These are phyloP conservation scores for Picea sitchensis DNA, from an alignment of 75 land plant species.

Conservation along the genomic window DNA sequence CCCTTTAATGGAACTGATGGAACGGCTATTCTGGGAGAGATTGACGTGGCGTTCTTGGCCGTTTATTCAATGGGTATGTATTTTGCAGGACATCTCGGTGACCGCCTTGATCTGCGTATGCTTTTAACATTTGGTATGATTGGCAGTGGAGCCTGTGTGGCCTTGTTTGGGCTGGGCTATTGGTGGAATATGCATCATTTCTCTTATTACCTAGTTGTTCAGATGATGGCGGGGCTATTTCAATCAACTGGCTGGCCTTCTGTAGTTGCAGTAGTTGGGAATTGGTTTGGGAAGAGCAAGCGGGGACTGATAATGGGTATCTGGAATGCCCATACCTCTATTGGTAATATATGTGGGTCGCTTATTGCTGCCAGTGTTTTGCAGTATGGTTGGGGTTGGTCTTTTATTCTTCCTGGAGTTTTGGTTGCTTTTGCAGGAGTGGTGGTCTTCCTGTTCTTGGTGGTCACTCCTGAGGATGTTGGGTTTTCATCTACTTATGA, in stretches of 20 bases:
- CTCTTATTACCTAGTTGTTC: conserved; percentile 51
- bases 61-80: conserved; percentile 69
- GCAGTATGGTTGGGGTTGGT: conserved; percentile 86
- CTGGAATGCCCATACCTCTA: conserved; percentile 90
- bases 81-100: conserved; percentile 77
- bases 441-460: conserved; percentile 54
- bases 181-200: conserved; percentile 69
- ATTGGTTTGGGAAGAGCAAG: conserved; percentile 84
- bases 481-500: conserved; percentile 18
- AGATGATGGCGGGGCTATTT: conserved; percentile 76
- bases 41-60: conserved; percentile 70
- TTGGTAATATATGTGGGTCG: conserved; percentile 81
- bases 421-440: conserved; percentile 46
- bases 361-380: conserved; percentile 61
- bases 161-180: conserved; percentile 68
- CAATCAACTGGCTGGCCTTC: conserved; percentile 93
- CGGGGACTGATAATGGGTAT: conserved; percentile 89
- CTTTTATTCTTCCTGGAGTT: conserved; percentile 69
- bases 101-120: conserved; percentile 57
- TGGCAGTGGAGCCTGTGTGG: conserved; percentile 68
- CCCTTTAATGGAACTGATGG: conserved; percentile 68
- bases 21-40: conserved; percentile 60
- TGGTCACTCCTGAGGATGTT: conserved; percentile 59
- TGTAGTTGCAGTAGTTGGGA: conserved; percentile 81
- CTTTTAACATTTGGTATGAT: conserved; percentile 79